Conservation (phyloP, 139 green algal genomes). For the Gonium pectorale region DNA sequence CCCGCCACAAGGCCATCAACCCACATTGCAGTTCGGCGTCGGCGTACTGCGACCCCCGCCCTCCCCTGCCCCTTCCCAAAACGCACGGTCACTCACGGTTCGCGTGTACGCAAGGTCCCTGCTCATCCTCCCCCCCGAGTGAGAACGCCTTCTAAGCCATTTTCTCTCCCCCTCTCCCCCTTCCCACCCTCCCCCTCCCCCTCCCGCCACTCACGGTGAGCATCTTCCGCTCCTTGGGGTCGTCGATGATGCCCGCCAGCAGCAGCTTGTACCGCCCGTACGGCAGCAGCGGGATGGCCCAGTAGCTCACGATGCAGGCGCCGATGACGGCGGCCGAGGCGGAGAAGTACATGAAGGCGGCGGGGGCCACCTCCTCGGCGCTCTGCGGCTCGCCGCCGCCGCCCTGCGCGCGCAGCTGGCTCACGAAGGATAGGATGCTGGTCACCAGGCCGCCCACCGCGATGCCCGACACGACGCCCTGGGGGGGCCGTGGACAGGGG, state of each 20-base stretch:
- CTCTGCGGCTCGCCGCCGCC: constrained; percentile 23
- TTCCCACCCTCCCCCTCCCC: background rate
- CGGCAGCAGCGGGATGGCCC: constrained; percentile 47
- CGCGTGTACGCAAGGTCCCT: no score
- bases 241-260: constrained; percentile 62
- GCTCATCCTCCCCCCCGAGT: background rate
- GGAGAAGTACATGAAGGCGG: constrained; percentile 63
- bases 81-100: no score
- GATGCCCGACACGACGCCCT: constrained; percentile 61
- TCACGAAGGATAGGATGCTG: constrained; percentile 48
- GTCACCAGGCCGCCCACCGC: constrained; percentile 59
- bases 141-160: no score
- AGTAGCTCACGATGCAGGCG: constrained; percentile 53
- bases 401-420: constrained; percentile 51
- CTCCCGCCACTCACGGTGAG: constrained; percentile 34
- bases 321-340: constrained; percentile 46
- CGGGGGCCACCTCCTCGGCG: constrained; percentile 55
- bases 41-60: no score
- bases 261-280: constrained; percentile 67
- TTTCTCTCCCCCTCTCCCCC: no score
- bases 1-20: no score
- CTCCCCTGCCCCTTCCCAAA: no score
- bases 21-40: no score
- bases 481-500: background rate
- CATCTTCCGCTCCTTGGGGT: constrained; percentile 61